phyloP scores from a whole-genome alignment of 164 flowering plant species.

The Kalanchoe fedtschenkoi region DNA sequence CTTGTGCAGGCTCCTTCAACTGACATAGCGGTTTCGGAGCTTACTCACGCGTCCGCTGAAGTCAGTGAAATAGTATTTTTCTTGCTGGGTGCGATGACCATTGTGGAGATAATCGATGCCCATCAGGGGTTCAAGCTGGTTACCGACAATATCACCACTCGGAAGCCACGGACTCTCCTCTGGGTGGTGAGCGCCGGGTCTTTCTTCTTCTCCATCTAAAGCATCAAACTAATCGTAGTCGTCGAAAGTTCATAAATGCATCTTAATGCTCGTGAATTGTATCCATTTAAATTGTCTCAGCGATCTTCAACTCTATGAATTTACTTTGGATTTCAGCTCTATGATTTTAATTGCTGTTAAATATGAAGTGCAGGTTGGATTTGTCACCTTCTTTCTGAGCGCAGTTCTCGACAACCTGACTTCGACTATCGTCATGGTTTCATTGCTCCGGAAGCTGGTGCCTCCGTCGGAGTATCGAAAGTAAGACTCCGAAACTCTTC shows the following conservation, averaged over 20 bases:
- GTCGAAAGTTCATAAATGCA: too few species aligned
- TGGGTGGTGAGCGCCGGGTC: slow-evolving; percentile 78
- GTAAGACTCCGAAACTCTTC: slow-evolving; percentile 29
- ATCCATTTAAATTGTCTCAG: too few species aligned
- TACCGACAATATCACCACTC: slow-evolving; percentile 91
- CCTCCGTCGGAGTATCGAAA: slow-evolving; percentile 93
- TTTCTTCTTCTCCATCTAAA: too few species aligned
- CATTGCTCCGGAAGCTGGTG: slow-evolving; percentile 78
- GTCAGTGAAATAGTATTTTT: slow-evolving; percentile 97
- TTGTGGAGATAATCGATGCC: slow-evolving; percentile 95
- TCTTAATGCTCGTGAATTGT: too few species aligned
- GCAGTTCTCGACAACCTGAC: slow-evolving; percentile 91
- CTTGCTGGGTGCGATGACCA: slow-evolving; percentile 99
- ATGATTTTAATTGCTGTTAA: background rate
- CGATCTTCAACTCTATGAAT: too few species aligned
- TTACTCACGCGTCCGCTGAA: slow-evolving; percentile 80
- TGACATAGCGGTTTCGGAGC: slow-evolving; percentile 76
- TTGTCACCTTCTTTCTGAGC: slow-evolving; percentile 92
- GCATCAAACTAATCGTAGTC: too few species aligned
- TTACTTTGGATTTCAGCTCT: too few species aligned
- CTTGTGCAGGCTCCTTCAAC: slow-evolving; percentile 80
- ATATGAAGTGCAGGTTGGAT: slow-evolving; percentile 59
- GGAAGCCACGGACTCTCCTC: slow-evolving; percentile 79
- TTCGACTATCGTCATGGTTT: slow-evolving; percentile 95
- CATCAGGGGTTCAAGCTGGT: slow-evolving; percentile 98